A percentile compares a stretch with the other conserved stretches of the same genome.
These are phyloP conservation scores for Russula emetica DNA, from an alignment of 768 basidiomycete genomes.

Conservation along the genomic window DNA sequence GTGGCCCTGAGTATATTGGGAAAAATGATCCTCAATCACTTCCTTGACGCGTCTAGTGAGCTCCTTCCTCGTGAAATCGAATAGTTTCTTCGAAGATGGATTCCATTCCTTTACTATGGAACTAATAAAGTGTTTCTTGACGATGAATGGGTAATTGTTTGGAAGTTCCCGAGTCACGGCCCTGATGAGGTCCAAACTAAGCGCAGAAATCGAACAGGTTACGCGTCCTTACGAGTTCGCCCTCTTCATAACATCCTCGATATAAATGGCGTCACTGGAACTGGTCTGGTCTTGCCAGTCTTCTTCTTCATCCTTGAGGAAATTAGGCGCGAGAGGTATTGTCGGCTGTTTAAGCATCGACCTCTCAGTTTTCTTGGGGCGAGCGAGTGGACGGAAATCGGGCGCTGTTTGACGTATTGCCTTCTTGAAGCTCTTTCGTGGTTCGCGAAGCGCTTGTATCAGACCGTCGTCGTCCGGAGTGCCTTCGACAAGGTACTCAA, in stretches of 20 bases:
- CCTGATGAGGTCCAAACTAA: constrained; percentile 34
- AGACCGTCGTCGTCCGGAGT: constrained; percentile 48
- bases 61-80: not conserved
- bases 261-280: constrained; percentile 35
- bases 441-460: constrained; percentile 48
- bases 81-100: constrained; percentile 17
- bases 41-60: constrained; percentile 22
- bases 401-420: constrained; percentile 51
- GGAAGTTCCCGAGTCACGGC: constrained; percentile 66
- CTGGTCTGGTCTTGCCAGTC: constrained; percentile 15
- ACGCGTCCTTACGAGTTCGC: constrained; percentile 41
- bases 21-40: constrained; percentile 28
- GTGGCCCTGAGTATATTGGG: constrained; percentile 24
- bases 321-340: too few species aligned
- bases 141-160: constrained; percentile 51
- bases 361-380: not conserved
- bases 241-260: constrained; percentile 45
- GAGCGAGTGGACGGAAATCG: constrained; percentile 47
- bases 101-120: constrained; percentile 27
- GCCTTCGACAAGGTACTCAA: constrained; percentile 48
- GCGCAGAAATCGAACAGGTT: not conserved
- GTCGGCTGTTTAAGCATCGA: not conserved
- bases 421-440: constrained; percentile 44
- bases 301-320: constrained; percentile 39
- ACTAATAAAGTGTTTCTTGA: constrained; percentile 30